phyloP scores from a whole-genome alignment of 2,329 filamentous ascomycete species.

The Capronia coronata region DNA sequence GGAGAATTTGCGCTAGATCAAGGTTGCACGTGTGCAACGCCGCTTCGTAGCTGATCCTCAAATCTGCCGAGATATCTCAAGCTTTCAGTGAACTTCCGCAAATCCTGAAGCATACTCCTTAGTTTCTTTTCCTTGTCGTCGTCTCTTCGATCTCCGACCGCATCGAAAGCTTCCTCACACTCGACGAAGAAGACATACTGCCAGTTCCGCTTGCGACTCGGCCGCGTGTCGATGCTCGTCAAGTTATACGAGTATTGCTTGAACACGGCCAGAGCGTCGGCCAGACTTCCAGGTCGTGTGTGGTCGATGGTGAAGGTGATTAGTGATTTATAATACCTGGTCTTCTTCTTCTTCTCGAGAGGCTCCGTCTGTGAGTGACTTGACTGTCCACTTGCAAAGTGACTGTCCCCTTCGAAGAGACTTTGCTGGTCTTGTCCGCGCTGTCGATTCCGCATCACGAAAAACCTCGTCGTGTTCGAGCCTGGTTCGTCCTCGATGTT shows the following conservation, averaged over 20 bases:
- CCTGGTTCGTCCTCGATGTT: slow-evolving; percentile 43
- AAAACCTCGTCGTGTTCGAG: slow-evolving; percentile 44
- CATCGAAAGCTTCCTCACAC: slow-evolving; percentile 50
- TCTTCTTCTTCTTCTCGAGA: slow-evolving; percentile 18
- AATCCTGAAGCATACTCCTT: slow-evolving; percentile 31
- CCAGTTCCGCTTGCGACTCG: slow-evolving; percentile 50
- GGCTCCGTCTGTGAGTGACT: background rate
- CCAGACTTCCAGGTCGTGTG: slow-evolving; percentile 69
- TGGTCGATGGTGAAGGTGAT: slow-evolving; percentile 80
- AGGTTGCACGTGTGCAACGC: background rate
- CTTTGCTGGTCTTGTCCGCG: background rate
- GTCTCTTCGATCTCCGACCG: slow-evolving; percentile 25
- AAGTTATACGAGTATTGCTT: slow-evolving; percentile 66
- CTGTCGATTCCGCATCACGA: slow-evolving; percentile 36
- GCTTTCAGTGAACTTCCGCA: slow-evolving; percentile 35
- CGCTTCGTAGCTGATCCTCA: slow-evolving; percentile 18
- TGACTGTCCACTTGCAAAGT: no score
- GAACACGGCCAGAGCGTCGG: slow-evolving; percentile 74
- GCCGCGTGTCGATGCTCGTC: slow-evolving; percentile 83
- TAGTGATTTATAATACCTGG: slow-evolving; percentile 57
- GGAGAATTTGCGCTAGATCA: background rate
- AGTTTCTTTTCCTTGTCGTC: slow-evolving; percentile 24
- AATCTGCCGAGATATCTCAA: slow-evolving; percentile 31
- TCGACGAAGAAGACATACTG: slow-evolving; percentile 95
- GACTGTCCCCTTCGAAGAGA: no score